Base-by-base conservation (phyloP, 768 basidiomycete species). In the Pisolithus microcarpus region DNA sequence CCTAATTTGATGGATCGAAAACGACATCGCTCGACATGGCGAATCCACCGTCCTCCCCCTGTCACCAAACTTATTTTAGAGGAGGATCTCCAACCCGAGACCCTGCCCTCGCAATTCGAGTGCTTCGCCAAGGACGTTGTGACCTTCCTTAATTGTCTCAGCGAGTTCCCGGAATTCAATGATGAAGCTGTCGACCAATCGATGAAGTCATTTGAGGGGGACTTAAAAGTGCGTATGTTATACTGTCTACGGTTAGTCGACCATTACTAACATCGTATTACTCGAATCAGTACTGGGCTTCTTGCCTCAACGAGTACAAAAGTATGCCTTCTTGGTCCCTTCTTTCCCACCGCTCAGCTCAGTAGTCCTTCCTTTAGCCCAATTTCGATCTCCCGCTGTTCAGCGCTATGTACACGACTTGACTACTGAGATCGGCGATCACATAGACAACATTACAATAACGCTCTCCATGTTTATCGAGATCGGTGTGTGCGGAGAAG, bases 391-490 rank as follows among this genome's bases (percentile, higher is more conserved):
- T 46, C 76, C 76, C 3, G 73, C 78, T 6, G 79, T 79, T 30
- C 73, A 79, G 56, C 69, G 76, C 52, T 80, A 79, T 51, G 67
- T 79, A n/a, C 77, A 78, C 54, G 77, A 79, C 58, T 66, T 79
- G 19, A 66, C 70, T 28, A 64, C 65, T 28, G 78, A 80, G 61
- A 73, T 79, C 62, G 78, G 76, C 39, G 74, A 78, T 56, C 78
- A 80, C 48, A 61, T 80, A 0, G 75, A 80, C 56, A 72, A 70
- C 53, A 78, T 79, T 56, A 74, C 74, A 13, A 66, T 70, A 13
- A 74, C 77, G n/a, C 61, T 79, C 43, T 71, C 69, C 36, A 68
- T 76, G 52, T 80, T 79, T 65, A 73, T 79, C 42, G 75, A 79
- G 61, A 73, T 79, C 58, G 78, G 77, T 77, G 37, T 58, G 75